These are phyloP conservation scores for Cladosporium austrohemisphaericum DNA, from an alignment of 2,329 filamentous ascomycete genomes.

Conservation along the genomic window DNA sequence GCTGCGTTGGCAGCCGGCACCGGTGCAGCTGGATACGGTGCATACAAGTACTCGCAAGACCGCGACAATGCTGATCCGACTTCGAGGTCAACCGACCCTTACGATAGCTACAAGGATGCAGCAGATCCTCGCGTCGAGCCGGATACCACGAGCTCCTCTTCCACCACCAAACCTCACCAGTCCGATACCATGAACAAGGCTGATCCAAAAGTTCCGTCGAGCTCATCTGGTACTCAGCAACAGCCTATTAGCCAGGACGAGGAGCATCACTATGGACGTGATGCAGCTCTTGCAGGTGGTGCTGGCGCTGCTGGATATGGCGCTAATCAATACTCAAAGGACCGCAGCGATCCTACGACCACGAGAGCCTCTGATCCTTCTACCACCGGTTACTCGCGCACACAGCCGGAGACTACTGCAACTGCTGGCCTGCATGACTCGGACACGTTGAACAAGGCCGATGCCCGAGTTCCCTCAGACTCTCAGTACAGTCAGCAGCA, in stretches of 20 bases:
- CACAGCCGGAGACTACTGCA: too few relatives aligned
- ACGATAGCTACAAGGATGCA: slow-evolving; percentile 16
- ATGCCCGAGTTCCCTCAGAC: too few relatives aligned
- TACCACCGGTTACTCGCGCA: too few relatives aligned
- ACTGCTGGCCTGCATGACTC: too few relatives aligned
- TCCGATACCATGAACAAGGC: too few relatives aligned
- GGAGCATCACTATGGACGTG: slow-evolving; percentile 30
- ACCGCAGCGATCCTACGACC: slow-evolving; percentile 11
- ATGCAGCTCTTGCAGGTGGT: slow-evolving; percentile 31
- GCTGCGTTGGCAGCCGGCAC: slow-evolving; percentile 31
- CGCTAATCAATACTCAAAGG: slow-evolving; percentile 18
- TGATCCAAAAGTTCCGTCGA: too few relatives aligned
- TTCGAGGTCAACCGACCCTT: neutral
- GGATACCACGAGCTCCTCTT: neutral
- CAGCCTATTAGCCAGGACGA: too few relatives aligned
- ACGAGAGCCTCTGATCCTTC: too few relatives aligned
- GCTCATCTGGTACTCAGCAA: slow-evolving; percentile 12
- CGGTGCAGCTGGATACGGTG: slow-evolving; percentile 24
- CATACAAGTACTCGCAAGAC: neutral
- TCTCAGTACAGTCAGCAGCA: too few relatives aligned
- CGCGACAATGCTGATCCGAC: neutral
- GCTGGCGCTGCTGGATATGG: slow-evolving; percentile 29
- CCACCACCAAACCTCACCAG: neutral
- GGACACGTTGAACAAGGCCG: too few relatives aligned
- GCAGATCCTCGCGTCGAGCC: neutral